Evolutionary conservation across 2,329 filamentous ascomycete genomes (phyloP), one percentile per base, ranked within the genome.

Genomic region (Stagonosporopsis cucurbitacearum): DNA sequence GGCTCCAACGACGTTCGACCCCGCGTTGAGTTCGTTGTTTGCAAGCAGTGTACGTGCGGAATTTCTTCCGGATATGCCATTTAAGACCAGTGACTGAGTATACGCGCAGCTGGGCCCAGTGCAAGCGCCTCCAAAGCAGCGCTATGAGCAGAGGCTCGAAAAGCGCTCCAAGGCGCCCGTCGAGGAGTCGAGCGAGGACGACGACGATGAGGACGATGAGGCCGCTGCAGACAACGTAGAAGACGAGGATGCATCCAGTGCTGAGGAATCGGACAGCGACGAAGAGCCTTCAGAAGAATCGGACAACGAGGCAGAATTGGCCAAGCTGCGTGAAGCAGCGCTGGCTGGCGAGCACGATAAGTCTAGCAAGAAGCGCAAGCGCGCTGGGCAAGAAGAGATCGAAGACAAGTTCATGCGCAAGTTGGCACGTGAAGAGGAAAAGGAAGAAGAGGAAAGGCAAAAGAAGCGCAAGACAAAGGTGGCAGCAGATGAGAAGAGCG

Each of bases 351-450:
- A 64, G 50, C 69, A 65, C 58, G 69, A 67, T 32, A 70, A 62
- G 51, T 57, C 50, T 62, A 66, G 59, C 44, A 75, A 75, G 53
- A 78, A 78, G 67, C 71, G 76, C 50, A 78, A 78, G 58, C 81
- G 88, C 54, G 87, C 78, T 47, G 71, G 81, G 52, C 83, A 88
- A 28, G 84, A 91, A 22, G 86, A 90, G 52, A 76, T 92, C 2
- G 90, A 92, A 69, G 84, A 81, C 53, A 85, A 84, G 46, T 92
- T 93, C 66, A 79, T 94, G 77, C 79, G 83, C 51, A 87, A 86
- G 61, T 74, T 93, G 26, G 83, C 81, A 13, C 75, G 74, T 4
- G 79, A 81, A 54, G 79, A 81, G 55, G 68, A 64, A 45, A 77
- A 71, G 51, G 76, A 78, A 35, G 74, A 77, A 45, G 70, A 76